These are phyloP conservation scores for Plantago elongata DNA, from an alignment of 257 asterid genomes.

Conservation along the genomic window DNA sequence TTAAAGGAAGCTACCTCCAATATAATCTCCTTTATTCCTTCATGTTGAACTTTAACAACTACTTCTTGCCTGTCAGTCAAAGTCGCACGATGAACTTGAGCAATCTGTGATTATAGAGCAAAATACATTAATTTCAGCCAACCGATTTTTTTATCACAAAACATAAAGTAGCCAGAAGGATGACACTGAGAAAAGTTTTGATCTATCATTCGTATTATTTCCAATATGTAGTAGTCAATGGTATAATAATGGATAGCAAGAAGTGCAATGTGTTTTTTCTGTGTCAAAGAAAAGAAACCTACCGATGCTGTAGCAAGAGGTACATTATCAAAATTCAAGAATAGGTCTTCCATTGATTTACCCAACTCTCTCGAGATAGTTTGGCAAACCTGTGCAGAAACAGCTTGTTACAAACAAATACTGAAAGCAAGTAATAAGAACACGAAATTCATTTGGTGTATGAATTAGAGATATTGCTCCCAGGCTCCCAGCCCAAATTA, in stretches of 20 bases:
- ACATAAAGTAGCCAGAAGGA: not conserved
- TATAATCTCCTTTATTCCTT: constrained; percentile 75
- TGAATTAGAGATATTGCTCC: too few relatives aligned
- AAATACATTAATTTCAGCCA: constrained; percentile 13
- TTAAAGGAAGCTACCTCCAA: constrained; percentile 54
- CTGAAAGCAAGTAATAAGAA: too few relatives aligned
- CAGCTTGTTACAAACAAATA: constrained; percentile 17
- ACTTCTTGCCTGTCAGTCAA: constrained; percentile 68
- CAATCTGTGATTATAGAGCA: constrained; percentile 49
- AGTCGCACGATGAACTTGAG: constrained; percentile 99
- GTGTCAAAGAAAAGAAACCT: constrained; percentile 31
- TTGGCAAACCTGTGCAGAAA: constrained; percentile 57
- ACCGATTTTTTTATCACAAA: not conserved
- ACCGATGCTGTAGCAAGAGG: constrained; percentile 98
- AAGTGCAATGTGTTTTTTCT: too few relatives aligned
- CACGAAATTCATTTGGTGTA: too few relatives aligned
- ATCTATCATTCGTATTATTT: too few relatives aligned
- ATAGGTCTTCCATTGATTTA: constrained; percentile 74
- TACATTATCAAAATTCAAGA: constrained; percentile 55
- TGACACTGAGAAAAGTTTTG: too few relatives aligned
- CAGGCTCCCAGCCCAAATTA: constrained; percentile 4
- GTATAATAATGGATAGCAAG: constrained; percentile 1
- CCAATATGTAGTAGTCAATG: not conserved
- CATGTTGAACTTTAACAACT: constrained; percentile 97
- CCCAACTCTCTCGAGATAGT: constrained; percentile 70